Evolutionary conservation across 2,329 filamentous ascomycete genomes (phyloP).

Genomic region (Plectosphaerella plurivora): DNA sequence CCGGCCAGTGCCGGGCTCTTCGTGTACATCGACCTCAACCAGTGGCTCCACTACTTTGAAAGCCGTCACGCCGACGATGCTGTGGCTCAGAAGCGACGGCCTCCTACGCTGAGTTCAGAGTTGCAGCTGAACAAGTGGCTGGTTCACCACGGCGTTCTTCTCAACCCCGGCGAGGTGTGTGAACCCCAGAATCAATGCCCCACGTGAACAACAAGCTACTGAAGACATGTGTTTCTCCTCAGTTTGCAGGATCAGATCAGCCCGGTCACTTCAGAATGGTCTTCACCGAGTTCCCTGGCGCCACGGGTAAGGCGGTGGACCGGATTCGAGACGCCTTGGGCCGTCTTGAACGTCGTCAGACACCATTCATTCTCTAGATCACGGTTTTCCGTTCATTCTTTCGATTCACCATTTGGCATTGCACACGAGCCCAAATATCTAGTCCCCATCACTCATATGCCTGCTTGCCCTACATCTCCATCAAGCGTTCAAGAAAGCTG

Average conservation of each 20-base stretch:
- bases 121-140: neutral
- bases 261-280: constrained; percentile 3
- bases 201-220: neutral
- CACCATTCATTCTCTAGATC: no score
- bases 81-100: no score
- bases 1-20: constrained; percentile 1
- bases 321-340: neutral
- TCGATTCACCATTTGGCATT: no score
- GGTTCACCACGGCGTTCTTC: constrained; percentile 1
- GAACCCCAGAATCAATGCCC: neutral
- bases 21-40: constrained; percentile 1
- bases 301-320: neutral
- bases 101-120: neutral
- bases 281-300: neutral
- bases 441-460: no score
- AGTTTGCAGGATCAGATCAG: neutral
- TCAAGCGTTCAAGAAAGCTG: no score
- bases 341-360: neutral
- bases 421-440: no score
- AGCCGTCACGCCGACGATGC: no score
- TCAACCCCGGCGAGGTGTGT: constrained; percentile 4
- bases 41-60: neutral
- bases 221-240: neutral
- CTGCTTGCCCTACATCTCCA: no score
- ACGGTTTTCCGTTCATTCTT: no score